These are phyloP conservation scores for Adiantum capillusveneris DNA, from an alignment of 75 land plant species.

Conservation along the genomic window DNA sequence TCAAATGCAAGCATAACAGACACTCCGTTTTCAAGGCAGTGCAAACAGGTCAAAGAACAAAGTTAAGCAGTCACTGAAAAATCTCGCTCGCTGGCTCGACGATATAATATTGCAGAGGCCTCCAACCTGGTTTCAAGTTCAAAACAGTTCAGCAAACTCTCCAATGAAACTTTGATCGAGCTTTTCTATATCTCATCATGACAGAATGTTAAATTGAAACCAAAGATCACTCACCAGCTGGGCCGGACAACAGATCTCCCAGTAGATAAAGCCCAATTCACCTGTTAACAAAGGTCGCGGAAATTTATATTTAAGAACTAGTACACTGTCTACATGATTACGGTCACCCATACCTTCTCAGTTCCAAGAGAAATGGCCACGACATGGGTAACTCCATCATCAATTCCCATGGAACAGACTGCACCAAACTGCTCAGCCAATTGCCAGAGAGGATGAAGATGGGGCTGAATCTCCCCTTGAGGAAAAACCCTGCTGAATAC, in stretches of 20 bases:
- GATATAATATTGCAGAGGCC: constrained; percentile 91
- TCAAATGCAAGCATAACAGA: too few species aligned
- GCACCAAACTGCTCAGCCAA: constrained; percentile 98
- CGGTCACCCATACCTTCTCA: constrained; percentile 95
- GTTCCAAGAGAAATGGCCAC: constrained; percentile 96
- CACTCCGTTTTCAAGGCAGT: too few species aligned
- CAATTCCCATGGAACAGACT: constrained; percentile 72
- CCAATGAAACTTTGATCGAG: background rate
- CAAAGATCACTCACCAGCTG: constrained; percentile 54
- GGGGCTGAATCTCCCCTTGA: constrained; percentile 85
- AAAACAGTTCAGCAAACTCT: constrained; percentile 3
- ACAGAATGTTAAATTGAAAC: constrained; percentile 6
- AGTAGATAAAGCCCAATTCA: constrained; percentile 90
- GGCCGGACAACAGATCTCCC: constrained; percentile 94
- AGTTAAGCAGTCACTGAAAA: constrained; percentile 35
- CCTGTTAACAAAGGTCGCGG: constrained; percentile 44
- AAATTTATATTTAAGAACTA: too few species aligned
- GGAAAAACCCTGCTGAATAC: constrained; percentile 91
- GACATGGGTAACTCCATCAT: constrained; percentile 93
- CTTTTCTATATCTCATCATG: background rate
- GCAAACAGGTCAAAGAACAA: too few species aligned
- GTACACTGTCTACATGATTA: too few species aligned
- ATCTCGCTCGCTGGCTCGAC: constrained; percentile 83
- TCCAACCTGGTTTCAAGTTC: constrained; percentile 70
- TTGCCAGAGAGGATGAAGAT: constrained; percentile 92